phyloP scores from a whole-genome alignment of 2,329 filamentous ascomycete genomes.

The Dissoconium aciculare region DNA sequence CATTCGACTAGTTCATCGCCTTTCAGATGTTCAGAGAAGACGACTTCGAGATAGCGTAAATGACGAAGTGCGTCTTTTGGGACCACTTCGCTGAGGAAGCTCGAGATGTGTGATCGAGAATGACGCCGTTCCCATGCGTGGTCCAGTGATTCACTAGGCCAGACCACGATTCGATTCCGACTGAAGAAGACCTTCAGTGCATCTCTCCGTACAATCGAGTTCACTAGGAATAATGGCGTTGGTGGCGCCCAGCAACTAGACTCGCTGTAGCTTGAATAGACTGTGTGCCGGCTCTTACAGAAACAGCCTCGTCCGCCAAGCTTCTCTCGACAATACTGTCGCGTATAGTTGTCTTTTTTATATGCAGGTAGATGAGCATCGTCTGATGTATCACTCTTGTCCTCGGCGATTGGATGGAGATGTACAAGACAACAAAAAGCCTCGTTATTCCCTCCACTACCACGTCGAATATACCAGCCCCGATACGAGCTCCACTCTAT shows the following conservation, averaged over 20 bases:
- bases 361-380: neutral
- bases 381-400: neutral
- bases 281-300: neutral
- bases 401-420: neutral
- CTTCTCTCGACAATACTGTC: neutral
- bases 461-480: neutral
- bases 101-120: neutral
- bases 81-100: neutral
- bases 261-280: neutral
- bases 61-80: neutral
- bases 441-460: neutral
- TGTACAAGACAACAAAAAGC: no score
- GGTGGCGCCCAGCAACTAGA: neutral
- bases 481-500: neutral
- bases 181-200: neutral
- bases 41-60: neutral
- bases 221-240: conserved; percentile 1
- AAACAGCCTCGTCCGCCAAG: neutral
- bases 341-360: no score
- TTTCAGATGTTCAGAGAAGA: neutral
- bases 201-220: neutral
- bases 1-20: neutral
- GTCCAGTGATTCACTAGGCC: no score
- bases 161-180: neutral
- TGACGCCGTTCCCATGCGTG: neutral